Base-by-base conservation (phyloP, 1,284 basidiomycete species). In the Ceratorhiza oryzae-sativae region DNA sequence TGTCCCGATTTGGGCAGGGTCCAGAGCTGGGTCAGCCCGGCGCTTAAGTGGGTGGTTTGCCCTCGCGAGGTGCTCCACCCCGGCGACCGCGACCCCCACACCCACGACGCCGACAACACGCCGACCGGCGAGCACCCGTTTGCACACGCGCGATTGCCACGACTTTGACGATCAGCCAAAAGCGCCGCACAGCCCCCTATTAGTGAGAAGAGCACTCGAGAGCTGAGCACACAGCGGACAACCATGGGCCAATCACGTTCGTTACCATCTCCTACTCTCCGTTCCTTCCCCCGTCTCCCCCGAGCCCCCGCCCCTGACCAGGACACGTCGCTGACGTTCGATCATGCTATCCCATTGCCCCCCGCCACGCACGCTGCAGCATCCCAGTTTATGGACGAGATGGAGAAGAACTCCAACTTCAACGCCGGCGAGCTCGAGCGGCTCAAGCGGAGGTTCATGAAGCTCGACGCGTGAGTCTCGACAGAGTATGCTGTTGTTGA, bases 361-460 rank as follows among this genome's bases (percentile, higher is more conserved):
- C 49, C 59, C 53, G 65, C 73, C 51, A 62, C 65, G 56, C 20
- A 30, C 10, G 55, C 58, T 75, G 77, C 81, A 91, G 93, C 88
- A 77, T 95, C 93, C 55, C 93, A 94, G 81, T 92, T 96, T 76
- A 93, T 97, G 87, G 91, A 93, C 84, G 93, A 96, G 82, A 95
- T 97, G 90, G 90, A 95, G 83, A 90, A 87, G 84, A 88, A 88
- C 78, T 94, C 95, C 79, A 97, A 97, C 81, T 97, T 98, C 87
- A 97, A 93, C 45, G 92, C 90, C 51, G 87, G 89, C 72, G 95
- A 98, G 82, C 84, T 98, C 76, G 92, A 98, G 78, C 88, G 97
- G 55, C 86, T 99, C 76, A 98, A 98, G 87, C 98, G 98, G 81
- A 89, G 97, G 59, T 99, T 99, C 81, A 97, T 99, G 94, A 99